These are phyloP conservation scores for Umbelopsis vinacea DNA, from an alignment of 192 early-diverging fungal species.

Conservation along the genomic window DNA sequence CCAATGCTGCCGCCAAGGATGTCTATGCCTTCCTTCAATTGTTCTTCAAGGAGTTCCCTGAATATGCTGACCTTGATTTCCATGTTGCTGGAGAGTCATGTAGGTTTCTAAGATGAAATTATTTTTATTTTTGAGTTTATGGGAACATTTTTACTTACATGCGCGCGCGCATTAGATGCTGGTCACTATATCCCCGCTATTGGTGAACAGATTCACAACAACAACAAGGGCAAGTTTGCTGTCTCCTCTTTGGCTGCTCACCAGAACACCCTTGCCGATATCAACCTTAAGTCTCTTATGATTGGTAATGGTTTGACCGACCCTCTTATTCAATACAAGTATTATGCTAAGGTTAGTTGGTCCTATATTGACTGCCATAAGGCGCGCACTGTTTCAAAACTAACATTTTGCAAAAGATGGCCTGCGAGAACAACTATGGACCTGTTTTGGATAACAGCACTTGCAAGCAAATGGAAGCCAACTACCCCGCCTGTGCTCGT, in stretches of 20 bases:
- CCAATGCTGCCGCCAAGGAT: conserved; percentile 85
- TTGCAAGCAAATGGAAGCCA: conserved; percentile 79
- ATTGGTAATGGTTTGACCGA: conserved; percentile 97
- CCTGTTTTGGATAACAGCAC: conserved; percentile 78
- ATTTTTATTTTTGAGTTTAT: background rate
- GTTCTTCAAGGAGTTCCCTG: conserved; percentile 84
- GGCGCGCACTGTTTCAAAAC: no score
- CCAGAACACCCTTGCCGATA: conserved; percentile 36
- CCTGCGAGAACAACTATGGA: conserved; percentile 77
- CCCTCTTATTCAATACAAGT: conserved; percentile 91
- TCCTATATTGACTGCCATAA: background rate
- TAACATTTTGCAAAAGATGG: conserved; percentile 52
- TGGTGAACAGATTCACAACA: conserved; percentile 75
- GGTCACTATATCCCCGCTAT: conserved; percentile 98
- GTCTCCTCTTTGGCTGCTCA: conserved; percentile 11
- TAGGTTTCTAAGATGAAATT: conserved; percentile 38
- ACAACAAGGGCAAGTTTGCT: conserved; percentile 67
- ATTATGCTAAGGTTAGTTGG: conserved; percentile 65
- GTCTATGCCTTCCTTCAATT: conserved; percentile 96
- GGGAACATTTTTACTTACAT: background rate
- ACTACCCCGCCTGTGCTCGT: conserved; percentile 78
- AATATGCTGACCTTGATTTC: conserved; percentile 83
- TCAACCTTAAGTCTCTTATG: conserved; percentile 79
- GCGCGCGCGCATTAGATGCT: conserved; percentile 48
- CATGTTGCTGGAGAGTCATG: conserved; percentile 87